Percentiles rank a stretch among this genome's conserved stretches.
These are phyloP conservation scores for Limnomonas spitsbergensis DNA, from an alignment of 139 green algal genomes.

Conservation along the genomic window DNA sequence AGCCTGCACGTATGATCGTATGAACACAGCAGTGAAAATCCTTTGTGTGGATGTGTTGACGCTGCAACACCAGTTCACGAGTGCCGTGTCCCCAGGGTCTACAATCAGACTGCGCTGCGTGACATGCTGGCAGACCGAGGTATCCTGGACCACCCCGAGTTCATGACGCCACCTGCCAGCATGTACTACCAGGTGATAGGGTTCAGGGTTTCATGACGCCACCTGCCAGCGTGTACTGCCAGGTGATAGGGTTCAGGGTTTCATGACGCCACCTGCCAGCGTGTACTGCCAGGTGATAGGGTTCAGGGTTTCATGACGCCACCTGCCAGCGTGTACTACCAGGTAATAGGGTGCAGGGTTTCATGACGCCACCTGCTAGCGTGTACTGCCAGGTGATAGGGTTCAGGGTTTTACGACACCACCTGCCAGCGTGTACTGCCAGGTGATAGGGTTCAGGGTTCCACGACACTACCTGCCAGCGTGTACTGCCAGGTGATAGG, in stretches of 20 bases:
- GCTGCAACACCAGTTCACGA: too few species aligned
- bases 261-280: slow-evolving; percentile 38
- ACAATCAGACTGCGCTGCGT: slow-evolving; percentile 38
- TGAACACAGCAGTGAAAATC: too few species aligned
- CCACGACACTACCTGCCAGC: too few species aligned
- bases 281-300: slow-evolving; percentile 42
- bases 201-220: slow-evolving; percentile 25
- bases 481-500: too few species aligned
- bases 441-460: too few species aligned
- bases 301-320: slow-evolving; percentile 23
- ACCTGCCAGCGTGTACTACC: slow-evolving; percentile 49
- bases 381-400: too few species aligned
- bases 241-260: slow-evolving; percentile 17
- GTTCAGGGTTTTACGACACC: too few species aligned
- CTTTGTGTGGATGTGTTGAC: too few species aligned
- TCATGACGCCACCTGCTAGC: too few species aligned
- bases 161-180: slow-evolving; percentile 46
- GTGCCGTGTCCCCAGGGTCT: too few species aligned
- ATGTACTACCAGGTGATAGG: slow-evolving; percentile 44
- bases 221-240: slow-evolving; percentile 48
- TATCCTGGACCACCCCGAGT: slow-evolving; percentile 32
- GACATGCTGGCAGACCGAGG: slow-evolving; percentile 29
- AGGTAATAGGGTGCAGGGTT: slow-evolving; percentile 15
- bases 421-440: too few species aligned
- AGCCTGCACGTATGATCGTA: too few species aligned